Base-by-base conservation (phyloP, 106 monocot species). In the Vanilla planifolia region DNA sequence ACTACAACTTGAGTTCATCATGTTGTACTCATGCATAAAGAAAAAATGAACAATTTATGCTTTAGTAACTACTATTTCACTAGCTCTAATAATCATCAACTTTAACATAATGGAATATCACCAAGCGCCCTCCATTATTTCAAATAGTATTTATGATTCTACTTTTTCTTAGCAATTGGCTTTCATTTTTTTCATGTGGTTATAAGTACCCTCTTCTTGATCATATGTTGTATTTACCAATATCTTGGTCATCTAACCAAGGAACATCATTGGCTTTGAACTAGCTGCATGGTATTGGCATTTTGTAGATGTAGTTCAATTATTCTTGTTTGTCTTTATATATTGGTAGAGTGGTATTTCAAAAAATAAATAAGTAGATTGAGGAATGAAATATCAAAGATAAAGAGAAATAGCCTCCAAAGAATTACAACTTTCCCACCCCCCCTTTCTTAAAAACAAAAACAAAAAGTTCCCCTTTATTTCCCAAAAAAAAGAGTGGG, bases 131-230 rank as follows among this genome's bases (percentile, higher is more conserved):
- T 67, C 53, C 39, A 67, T n/a, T 17, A 56, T 67, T 56, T 67
- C 26, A 0, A 40, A 67, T 56, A 67, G 28, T 56, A 42, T 67
- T 51, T 28, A 52, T 66, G 39, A 24, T 66, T 40, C 65, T 37
- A 53, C 65, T 52, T 66, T 65, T 53, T 66, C 51, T 67, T 30
- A 43, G 30, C 51, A 57, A 67, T 14, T 55, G 36, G 48, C 14
- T 61, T 60, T 69, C 50, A 69, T 61, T 30, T 25, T 70, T 70
- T 70, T 53, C 51, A 61, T 70, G 61, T 70, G 47, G 61, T 70
- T 70, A 60, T 70, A 61, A 23, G 70, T 61, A 70, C 36, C 62
- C 29, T 62, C 39, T 70, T 70, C 70, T 60, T 59, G 57, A 57
- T 57, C 15, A 57, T 57, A 50, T 50, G 50, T 50, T 50, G 50